A percentile compares a stretch with the other conserved stretches of the same genome.
Conservation (phyloP, 768 basidiomycete genomes). For the Termitomyces heimii region DNA sequence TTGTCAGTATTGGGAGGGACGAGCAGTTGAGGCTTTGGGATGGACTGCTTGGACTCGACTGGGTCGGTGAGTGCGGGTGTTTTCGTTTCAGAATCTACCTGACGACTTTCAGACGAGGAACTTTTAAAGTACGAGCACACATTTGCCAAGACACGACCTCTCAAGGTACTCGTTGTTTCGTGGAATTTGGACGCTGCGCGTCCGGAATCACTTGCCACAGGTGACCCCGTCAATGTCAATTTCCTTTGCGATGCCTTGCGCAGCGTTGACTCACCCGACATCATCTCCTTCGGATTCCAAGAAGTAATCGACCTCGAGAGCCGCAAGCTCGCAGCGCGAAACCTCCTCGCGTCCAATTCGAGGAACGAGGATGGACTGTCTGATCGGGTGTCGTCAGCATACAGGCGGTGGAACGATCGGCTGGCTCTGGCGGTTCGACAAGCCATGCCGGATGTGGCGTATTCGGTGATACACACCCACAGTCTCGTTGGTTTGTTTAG, state of each 20-base stretch:
- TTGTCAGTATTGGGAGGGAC: slow-evolving; percentile 72
- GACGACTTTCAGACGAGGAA: slow-evolving; percentile 52
- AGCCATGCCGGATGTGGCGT: slow-evolving; percentile 68
- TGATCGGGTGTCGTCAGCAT: slow-evolving; percentile 82
- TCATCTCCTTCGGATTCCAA: slow-evolving; percentile 93
- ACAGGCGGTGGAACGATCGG: slow-evolving; percentile 86
- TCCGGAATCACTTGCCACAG: slow-evolving; percentile 61
- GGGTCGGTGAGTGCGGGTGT: slow-evolving; percentile 63
- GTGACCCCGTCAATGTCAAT: slow-evolving; percentile 62
- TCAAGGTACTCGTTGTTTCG: slow-evolving; percentile 75
- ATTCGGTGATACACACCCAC: slow-evolving; percentile 77
- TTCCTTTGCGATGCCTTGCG: slow-evolving; percentile 77
- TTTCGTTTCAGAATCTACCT: neutral
- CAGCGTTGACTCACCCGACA: slow-evolving; percentile 74
- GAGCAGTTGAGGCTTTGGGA: slow-evolving; percentile 82
- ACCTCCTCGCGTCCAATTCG: slow-evolving; percentile 72
- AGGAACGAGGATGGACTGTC: slow-evolving; percentile 51
- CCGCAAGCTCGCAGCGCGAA: slow-evolving; percentile 89
- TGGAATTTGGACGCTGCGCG: slow-evolving; percentile 93
- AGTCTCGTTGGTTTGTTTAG: slow-evolving; percentile 88
- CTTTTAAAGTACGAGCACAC: slow-evolving; percentile 67
- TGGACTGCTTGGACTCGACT: slow-evolving; percentile 76
- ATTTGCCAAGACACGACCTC: slow-evolving; percentile 74
- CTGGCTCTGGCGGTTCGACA: slow-evolving; percentile 66
- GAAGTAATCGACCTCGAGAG: slow-evolving; percentile 95